These are phyloP conservation scores for Cryptosporidium felis DNA, from an alignment of 169 alveolate species.

Conservation along the genomic window DNA sequence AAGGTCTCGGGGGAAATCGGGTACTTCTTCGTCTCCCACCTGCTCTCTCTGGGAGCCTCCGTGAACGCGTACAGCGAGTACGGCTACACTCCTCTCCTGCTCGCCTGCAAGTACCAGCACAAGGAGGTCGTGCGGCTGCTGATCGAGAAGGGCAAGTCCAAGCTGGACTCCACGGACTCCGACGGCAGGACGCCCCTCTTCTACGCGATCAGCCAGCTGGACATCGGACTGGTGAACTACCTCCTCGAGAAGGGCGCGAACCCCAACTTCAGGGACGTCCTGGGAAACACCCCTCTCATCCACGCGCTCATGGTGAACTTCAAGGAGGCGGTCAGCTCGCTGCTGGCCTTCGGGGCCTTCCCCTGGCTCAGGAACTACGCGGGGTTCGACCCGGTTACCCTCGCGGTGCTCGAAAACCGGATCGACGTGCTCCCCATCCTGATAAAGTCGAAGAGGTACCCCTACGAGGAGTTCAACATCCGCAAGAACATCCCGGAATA, in stretches of 20 bases:
- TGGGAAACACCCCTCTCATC: slow-evolving; percentile 64
- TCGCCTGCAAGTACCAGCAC: slow-evolving; percentile 51
- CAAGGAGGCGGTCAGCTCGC: slow-evolving; percentile 30
- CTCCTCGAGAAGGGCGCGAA: slow-evolving; percentile 52
- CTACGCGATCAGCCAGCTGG: slow-evolving; percentile 59
- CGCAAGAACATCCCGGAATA: slow-evolving; percentile 46
- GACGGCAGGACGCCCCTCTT: slow-evolving; percentile 68
- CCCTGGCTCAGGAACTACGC: slow-evolving; percentile 61
- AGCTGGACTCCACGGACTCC: slow-evolving; percentile 27
- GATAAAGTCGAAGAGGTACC: slow-evolving; percentile 27
- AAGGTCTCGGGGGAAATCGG: slow-evolving; percentile 67
- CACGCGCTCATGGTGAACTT: slow-evolving; percentile 58
- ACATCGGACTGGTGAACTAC: slow-evolving; percentile 22
- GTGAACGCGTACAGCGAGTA: slow-evolving; percentile 41
- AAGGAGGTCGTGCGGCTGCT: slow-evolving; percentile 31
- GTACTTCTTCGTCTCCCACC: slow-evolving; percentile 45
- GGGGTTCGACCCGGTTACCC: slow-evolving; percentile 61
- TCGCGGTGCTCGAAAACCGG: slow-evolving; percentile 46
- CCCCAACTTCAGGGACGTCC: slow-evolving; percentile 45
- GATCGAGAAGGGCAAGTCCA: slow-evolving; percentile 43
- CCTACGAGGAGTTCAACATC: slow-evolving; percentile 17
- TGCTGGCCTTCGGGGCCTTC: slow-evolving; percentile 36
- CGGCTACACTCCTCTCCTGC: slow-evolving; percentile 39
- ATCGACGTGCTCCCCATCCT: slow-evolving; percentile 27
- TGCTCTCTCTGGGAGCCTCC: slow-evolving; percentile 59